phyloP scores from a whole-genome alignment of 306 rosid genomes.

The Cicer bijugum region DNA sequence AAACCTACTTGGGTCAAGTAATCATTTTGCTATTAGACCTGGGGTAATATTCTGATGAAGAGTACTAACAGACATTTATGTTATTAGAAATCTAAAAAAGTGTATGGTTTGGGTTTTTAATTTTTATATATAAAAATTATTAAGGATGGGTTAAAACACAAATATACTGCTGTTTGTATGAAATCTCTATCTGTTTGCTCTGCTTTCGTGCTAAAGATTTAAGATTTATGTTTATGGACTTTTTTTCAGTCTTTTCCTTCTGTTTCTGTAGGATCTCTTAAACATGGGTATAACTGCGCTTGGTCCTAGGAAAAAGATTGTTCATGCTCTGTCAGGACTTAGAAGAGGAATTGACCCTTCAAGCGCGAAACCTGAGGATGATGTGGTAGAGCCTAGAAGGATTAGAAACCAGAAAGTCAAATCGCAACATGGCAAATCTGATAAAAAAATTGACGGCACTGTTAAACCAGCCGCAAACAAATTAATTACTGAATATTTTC shows the following conservation, averaged over 20 bases:
- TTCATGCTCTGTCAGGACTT: slow-evolving; percentile 66
- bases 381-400: slow-evolving; percentile 47
- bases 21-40: slow-evolving; percentile 36
- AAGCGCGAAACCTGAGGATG: slow-evolving; percentile 46
- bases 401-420: slow-evolving; percentile 51
- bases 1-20: slow-evolving; percentile 19
- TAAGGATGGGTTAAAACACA: slow-evolving; percentile 2
- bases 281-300: slow-evolving; percentile 78
- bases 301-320: slow-evolving; percentile 92
- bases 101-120: slow-evolving; percentile 13
- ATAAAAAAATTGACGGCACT: slow-evolving; percentile 48
- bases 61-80: slow-evolving; percentile 6
- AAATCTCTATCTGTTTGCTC: background rate
- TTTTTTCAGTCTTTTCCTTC: background rate
- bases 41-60: slow-evolving; percentile 23
- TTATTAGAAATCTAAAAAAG: slow-evolving; percentile 25
- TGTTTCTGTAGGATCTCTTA: slow-evolving; percentile 68
- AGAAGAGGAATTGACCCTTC: slow-evolving; percentile 54
- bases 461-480: slow-evolving; percentile 67
- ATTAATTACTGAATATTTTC: slow-evolving; percentile 84
- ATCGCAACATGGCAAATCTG: slow-evolving; percentile 49
- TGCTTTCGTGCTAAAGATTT: slow-evolving; percentile 4
- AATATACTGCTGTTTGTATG: background rate
- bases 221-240: background rate
- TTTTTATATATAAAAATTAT: background rate